Percentiles rank a stretch among this genome's conserved stretches.
Conservation (phyloP, 2,329 filamentous ascomycete genomes). For the Aspergillus jensenii region DNA sequence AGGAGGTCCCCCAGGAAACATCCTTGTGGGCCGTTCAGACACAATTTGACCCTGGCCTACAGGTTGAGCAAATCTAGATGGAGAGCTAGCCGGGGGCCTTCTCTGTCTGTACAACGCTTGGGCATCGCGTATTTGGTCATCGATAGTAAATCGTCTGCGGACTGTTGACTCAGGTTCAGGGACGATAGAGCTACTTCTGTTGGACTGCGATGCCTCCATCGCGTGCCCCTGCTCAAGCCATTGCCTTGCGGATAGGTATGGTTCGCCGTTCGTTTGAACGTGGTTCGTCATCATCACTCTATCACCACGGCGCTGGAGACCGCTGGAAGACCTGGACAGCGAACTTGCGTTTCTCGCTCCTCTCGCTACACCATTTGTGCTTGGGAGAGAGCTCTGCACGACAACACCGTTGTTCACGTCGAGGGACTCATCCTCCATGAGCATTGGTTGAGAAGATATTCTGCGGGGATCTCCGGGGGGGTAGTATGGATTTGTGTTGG, state of each 20-base stretch:
- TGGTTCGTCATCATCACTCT: not conserved
- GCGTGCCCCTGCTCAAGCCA: not conserved
- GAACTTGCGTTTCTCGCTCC: not conserved
- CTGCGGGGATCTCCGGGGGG: slow-evolving; percentile 9
- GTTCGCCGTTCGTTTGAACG: no score
- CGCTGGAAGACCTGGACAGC: not conserved
- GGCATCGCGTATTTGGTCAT: slow-evolving; percentile 23
- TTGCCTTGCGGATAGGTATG: not conserved
- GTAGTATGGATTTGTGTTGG: not conserved
- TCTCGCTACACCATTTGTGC: not conserved
- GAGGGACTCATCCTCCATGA: slow-evolving; percentile 27
- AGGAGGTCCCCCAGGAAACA: not conserved
- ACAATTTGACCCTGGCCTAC: not conserved
- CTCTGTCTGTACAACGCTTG: slow-evolving; percentile 15
- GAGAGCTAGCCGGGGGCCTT: not conserved
- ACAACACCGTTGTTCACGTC: not conserved
- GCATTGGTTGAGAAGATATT: slow-evolving; percentile 30
- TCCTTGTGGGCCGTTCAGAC: not conserved
- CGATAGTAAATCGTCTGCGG: slow-evolving; percentile 24
- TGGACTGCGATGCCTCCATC: not conserved
- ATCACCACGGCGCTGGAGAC: not conserved
- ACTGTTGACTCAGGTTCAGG: not conserved
- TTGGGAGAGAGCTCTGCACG: not conserved
- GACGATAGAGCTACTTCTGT: not conserved
- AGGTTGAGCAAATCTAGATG: not conserved